Percentiles rank a stretch among this genome's conserved stretches.
phyloP scores from a whole-genome alignment of 2,329 filamentous ascomycete genomes.

The Penicillium glabrum region DNA sequence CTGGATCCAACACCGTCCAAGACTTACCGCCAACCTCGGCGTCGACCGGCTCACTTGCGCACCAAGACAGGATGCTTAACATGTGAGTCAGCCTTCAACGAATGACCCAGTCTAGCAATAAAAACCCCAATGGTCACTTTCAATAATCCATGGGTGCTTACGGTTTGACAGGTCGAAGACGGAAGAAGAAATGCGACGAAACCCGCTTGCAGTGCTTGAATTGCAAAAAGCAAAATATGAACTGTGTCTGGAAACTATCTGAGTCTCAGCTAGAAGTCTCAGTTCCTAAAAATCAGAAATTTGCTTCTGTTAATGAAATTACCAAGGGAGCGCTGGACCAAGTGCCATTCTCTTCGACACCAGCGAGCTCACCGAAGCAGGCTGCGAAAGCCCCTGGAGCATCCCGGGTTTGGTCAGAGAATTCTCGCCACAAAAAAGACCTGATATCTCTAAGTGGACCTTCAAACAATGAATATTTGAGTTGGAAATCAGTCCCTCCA shows the following conservation, averaged over 20 bases:
- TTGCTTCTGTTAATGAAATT: background rate
- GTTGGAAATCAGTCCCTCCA: background rate
- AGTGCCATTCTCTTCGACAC: background rate
- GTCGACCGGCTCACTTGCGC: conserved; percentile 25
- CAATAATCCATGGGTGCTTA: background rate
- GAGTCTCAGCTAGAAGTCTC: no score
- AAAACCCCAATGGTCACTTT: background rate
- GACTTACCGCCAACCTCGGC: conserved; percentile 19
- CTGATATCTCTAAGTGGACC: no score
- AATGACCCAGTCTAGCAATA: background rate
- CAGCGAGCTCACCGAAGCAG: background rate
- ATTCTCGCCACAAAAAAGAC: background rate
- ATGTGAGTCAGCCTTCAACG: conserved; percentile 14
- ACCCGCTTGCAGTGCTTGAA: conserved; percentile 15
- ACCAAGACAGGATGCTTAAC: conserved; percentile 30
- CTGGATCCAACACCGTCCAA: background rate
- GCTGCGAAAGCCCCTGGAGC: background rate
- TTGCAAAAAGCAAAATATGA: conserved; percentile 12
- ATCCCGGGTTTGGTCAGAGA: background rate
- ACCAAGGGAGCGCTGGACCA: background rate
- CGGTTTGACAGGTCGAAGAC: background rate
- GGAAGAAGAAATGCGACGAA: conserved; percentile 31
- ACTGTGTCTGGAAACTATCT: conserved; percentile 18
- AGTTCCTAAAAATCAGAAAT: fast-evolving
- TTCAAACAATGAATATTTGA: background rate